These are phyloP conservation scores for Tylopilus subfusipes DNA, from an alignment of 768 basidiomycete species.

Conservation along the genomic window DNA sequence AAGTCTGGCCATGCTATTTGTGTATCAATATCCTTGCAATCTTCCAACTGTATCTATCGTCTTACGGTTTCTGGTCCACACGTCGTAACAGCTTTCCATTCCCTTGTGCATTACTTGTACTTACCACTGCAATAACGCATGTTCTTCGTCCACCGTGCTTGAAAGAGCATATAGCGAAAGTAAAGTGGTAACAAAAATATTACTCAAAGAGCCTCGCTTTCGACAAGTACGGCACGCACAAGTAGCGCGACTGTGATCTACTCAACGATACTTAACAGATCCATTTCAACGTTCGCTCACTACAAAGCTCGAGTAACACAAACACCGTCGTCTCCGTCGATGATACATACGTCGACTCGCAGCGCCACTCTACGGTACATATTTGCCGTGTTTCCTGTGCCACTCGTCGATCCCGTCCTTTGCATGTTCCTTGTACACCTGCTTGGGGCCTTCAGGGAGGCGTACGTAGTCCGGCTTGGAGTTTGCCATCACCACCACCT, in stretches of 20 bases:
- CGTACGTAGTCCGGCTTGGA: conserved; percentile 61
- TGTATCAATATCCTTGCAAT: conserved; percentile 2
- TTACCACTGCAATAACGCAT: background rate
- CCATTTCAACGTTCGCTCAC: no score
- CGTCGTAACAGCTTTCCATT: conserved; percentile 5
- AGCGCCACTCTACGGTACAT: no score
- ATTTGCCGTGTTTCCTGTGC: conserved; percentile 54
- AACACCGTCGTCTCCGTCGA: no score
- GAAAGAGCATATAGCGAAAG: no score
- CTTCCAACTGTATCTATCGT: background rate
- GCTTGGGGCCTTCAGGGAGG: conserved; percentile 56
- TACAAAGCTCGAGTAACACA: no score
- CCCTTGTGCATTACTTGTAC: conserved; percentile 8
- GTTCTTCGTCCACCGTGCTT: no score
- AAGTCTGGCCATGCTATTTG: background rate
- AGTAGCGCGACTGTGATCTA: no score
- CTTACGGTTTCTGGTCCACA: conserved; percentile 1
- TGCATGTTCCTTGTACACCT: conserved; percentile 43
- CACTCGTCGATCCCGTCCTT: conserved; percentile 50
- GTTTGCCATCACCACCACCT: conserved; percentile 45
- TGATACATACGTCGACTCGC: background rate
- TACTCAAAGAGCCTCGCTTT: no score
- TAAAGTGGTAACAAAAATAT: background rate
- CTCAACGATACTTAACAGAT: no score
- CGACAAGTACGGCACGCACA: no score